Conservation (phyloP, 805 yeast genomes). For the Suhomyces sp. region DNA sequence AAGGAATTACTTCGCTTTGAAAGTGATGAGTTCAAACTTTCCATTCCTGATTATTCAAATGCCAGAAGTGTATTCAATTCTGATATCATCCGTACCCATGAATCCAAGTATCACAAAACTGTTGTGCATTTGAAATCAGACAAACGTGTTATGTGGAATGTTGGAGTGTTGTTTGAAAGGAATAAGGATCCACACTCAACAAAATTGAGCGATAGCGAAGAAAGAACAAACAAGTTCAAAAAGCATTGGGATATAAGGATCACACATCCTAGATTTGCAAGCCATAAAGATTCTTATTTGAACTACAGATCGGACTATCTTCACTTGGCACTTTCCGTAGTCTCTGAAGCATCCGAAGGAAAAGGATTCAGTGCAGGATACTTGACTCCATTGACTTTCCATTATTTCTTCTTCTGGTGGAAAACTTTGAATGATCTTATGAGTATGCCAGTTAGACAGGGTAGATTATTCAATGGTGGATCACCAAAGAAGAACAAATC, state of each 20-base stretch:
- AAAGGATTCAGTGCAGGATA: constrained; percentile 36
- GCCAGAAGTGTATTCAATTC: background rate
- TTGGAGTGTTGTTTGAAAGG: constrained; percentile 73
- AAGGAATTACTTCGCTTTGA: constrained; percentile 52
- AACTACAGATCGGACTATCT: constrained; percentile 82
- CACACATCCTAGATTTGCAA: constrained; percentile 54
- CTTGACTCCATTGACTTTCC: constrained; percentile 39
- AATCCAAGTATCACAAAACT: constrained; percentile 28
- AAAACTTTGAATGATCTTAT: constrained; percentile 29
- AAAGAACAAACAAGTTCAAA: constrained; percentile 47
- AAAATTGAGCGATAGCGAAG: constrained; percentile 34
- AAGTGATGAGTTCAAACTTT: constrained; percentile 57
- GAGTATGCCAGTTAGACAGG: constrained; percentile 38
- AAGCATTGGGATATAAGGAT: constrained; percentile 66
- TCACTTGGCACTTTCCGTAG: constrained; percentile 50
- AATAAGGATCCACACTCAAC: constrained; percentile 35
- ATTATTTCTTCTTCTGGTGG: constrained; percentile 46
- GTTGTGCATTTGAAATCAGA: constrained; percentile 55
- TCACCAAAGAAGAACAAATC: constrained; percentile 19
- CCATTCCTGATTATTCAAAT: constrained; percentile 48
- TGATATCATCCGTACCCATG: background rate
- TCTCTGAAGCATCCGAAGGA: constrained; percentile 30
- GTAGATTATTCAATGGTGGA: constrained; percentile 27
- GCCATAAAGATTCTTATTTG: constrained; percentile 73
- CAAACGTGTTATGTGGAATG: constrained; percentile 73